These are phyloP conservation scores for Rhynchosporium secalis DNA, from an alignment of 2,329 filamentous ascomycete species.

Conservation along the genomic window DNA sequence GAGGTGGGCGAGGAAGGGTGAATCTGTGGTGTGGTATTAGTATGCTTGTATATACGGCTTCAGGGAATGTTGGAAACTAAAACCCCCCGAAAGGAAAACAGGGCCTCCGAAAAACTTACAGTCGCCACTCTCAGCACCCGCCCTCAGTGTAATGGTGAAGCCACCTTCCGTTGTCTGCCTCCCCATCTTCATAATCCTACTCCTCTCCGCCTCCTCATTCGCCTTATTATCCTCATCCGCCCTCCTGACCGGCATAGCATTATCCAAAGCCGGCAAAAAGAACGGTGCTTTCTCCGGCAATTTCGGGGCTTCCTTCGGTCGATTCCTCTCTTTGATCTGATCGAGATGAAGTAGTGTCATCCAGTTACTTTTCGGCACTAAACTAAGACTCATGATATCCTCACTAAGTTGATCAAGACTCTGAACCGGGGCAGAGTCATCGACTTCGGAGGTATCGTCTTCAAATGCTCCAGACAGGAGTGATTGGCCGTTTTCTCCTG, in stretches of 20 bases:
- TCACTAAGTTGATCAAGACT: conserved; percentile 74
- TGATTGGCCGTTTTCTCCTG: conserved; percentile 77
- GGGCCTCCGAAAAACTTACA: conserved; percentile 50
- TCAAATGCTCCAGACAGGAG: conserved; percentile 76
- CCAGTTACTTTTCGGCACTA: conserved; percentile 90
- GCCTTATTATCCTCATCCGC: conserved; percentile 38
- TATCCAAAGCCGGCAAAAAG: conserved; percentile 74
- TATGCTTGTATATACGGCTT: background rate
- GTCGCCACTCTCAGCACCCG: conserved; percentile 54
- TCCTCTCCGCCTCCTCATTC: conserved; percentile 50
- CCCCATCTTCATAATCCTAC: conserved; percentile 70
- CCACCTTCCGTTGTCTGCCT: conserved; percentile 56
- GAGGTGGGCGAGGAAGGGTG: conserved; percentile 72
- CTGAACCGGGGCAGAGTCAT: conserved; percentile 55
- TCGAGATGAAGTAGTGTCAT: conserved; percentile 93
- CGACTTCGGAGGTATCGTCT: conserved; percentile 51
- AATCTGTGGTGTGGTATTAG: conserved; percentile 46
- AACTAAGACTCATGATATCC: conserved; percentile 82
- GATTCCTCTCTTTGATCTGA: conserved; percentile 86
- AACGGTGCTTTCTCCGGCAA: conserved; percentile 92
- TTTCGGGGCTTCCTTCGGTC: conserved; percentile 88
- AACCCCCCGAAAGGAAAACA: no score
- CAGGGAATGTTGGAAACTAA: background rate
- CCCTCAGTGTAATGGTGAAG: conserved; percentile 58
- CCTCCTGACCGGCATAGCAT: conserved; percentile 26